phyloP scores from a whole-genome alignment of 768 basidiomycete species.

The Asterophora lycoperdoides region DNA sequence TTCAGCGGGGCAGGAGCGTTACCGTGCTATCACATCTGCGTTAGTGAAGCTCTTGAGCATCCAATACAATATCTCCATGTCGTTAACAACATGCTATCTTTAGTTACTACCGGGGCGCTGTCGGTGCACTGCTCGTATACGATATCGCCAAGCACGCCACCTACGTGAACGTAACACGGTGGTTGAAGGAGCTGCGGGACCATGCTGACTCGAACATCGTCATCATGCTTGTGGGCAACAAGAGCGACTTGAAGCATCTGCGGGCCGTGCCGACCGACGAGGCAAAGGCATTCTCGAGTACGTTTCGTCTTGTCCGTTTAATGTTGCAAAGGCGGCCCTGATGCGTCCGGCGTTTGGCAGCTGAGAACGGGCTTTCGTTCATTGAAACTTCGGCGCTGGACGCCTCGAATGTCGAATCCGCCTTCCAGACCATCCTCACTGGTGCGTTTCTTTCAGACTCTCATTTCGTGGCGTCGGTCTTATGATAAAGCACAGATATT shows the following conservation, averaged over 20 bases:
- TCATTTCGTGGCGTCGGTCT: neutral
- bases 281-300: constrained; percentile 87
- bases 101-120: constrained; percentile 97
- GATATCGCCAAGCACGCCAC: constrained; percentile 94
- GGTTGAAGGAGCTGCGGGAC: constrained; percentile 96
- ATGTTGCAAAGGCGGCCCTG: constrained; percentile 5
- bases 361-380: constrained; percentile 89
- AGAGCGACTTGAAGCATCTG: constrained; percentile 98
- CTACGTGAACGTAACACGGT: constrained; percentile 89
- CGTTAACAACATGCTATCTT: constrained; percentile 1
- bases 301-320: constrained; percentile 24
- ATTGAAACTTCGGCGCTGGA: constrained; percentile 99
- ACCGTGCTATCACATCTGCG: constrained; percentile 97
- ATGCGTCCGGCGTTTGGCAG: constrained; percentile 32
- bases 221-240: constrained; percentile 96
- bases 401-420: constrained; percentile 96
- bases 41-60: constrained; percentile 33
- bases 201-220: constrained; percentile 92
- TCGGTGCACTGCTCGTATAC: constrained; percentile 89
- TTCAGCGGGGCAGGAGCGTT: constrained; percentile 92
- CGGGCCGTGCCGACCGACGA: constrained; percentile 97
- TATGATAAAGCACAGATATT: constrained; percentile 60
- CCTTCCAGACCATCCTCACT: constrained; percentile 94
- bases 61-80: constrained; percentile 2
- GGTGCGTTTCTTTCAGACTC: constrained; percentile 44